Conservation (phyloP, 1,284 basidiomycete species). For the Omphalotus olearius region DNA sequence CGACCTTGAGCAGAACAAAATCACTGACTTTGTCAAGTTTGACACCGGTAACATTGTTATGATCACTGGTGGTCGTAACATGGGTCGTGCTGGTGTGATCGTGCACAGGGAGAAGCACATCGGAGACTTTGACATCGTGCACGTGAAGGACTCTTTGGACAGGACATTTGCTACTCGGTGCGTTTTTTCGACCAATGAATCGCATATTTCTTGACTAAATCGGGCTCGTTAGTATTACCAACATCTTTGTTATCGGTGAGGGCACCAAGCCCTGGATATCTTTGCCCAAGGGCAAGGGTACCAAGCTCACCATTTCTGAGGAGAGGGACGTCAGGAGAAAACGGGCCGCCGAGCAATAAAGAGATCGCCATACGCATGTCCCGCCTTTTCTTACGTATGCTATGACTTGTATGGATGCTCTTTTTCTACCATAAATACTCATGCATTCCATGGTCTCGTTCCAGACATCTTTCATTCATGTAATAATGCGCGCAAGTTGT, state of each 20-base stretch:
- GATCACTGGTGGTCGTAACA: constrained; percentile 99
- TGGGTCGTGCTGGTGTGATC: constrained; percentile 97
- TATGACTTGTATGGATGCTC: constrained; percentile 45
- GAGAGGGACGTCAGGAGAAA: constrained; percentile 80
- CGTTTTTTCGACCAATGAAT: constrained; percentile 24
- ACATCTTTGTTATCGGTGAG: constrained; percentile 98
- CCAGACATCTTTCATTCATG: no score
- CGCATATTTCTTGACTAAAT: constrained; percentile 4
- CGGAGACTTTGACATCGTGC: constrained; percentile 97
- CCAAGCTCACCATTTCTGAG: constrained; percentile 88
- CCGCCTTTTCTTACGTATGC: constrained; percentile 34
- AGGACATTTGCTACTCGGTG: constrained; percentile 95
- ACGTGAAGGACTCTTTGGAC: constrained; percentile 95
- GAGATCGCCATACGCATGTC: constrained; percentile 18
- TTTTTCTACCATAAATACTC: no score
- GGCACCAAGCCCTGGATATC: constrained; percentile 96
- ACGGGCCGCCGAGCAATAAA: constrained; percentile 59
- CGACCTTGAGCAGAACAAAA: constrained; percentile 94
- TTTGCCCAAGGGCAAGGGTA: constrained; percentile 97
- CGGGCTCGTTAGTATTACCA: constrained; percentile 77
- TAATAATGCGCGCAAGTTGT: no score
- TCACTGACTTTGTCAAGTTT: constrained; percentile 92
- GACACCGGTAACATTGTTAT: constrained; percentile 98
- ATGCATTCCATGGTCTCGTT: no score
- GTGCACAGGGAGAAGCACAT: constrained; percentile 95